Base-by-base conservation (phyloP, 257 asterid species). In the Lithospermum erythrorhizon region DNA sequence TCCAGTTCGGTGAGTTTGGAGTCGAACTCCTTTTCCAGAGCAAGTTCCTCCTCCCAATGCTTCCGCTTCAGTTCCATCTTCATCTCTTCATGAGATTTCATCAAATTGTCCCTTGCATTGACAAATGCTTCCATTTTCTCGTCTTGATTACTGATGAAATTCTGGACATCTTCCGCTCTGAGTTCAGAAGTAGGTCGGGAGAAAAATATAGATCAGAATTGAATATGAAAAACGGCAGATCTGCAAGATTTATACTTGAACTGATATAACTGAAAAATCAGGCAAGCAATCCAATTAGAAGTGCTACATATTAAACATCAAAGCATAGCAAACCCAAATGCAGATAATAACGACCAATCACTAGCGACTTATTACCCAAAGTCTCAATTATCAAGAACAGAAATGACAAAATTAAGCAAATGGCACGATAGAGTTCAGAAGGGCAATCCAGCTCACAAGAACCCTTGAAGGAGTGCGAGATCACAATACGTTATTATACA, bases 11-110 rank as follows among this genome's bases (percentile, higher is more conserved):
- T 25, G n/a, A 75, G 67, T 9, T 68, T 68, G 16, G 61, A 66
- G 29, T 79, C 75, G 0, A 83, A 78, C 48, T 79, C 76, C 27
- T 71, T 72, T 61, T 87, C 91, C 0, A 81, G 68, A 0, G 76
- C 80, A 69, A 77, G 57, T 64, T 64, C 61, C 56, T 83, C 86
- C 19, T 60, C 83, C 66, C 61, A n/a, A 10, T 76, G 80, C 55
- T 65, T 65, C 21, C 73, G 75, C 65, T 65, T 68, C 71, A 82
- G 66, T 6, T 70, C 82, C 67, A 32, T 0, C 78, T 21, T 68
- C 24, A 51, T 64, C 64, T 71, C 76, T 11, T 81, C 61, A 47
- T 79, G 86, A 2, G 66, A 69, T 68, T 70, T 58, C 49, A 78
- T 21, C 68, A 82, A 65, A 56, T 32, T 47, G 6, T 79, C 77